Evolutionary conservation across 129 eudicot genomes (phyloP).

Genomic region (Helichrysum umbraculigerum): DNA sequence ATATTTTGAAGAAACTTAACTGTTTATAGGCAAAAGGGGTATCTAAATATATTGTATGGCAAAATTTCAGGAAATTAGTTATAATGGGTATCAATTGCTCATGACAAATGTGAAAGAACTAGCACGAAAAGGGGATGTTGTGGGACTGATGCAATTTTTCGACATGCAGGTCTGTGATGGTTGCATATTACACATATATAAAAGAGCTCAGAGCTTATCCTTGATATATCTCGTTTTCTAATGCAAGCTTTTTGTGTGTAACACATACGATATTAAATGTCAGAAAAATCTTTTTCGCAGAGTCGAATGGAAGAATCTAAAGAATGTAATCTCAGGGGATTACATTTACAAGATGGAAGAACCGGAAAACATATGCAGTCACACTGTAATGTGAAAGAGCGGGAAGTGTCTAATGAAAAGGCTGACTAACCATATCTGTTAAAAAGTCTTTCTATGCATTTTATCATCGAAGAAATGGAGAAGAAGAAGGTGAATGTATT

Average conservation of each 20-base stretch:
- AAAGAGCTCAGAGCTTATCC: not conserved
- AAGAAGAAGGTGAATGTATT: not conserved
- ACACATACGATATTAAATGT: not conserved
- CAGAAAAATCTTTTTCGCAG: not conserved
- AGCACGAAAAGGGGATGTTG: constrained; percentile 1
- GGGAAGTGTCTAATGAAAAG: too few species aligned
- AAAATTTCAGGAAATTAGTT: not conserved
- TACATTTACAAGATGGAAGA: too few species aligned
- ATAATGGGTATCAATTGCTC: not conserved
- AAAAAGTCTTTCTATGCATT: too few species aligned
- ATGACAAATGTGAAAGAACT: constrained; percentile 6
- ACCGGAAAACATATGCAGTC: too few species aligned
- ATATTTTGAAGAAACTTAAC: not conserved
- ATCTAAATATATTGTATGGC: not conserved
- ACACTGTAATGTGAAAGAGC: too few species aligned
- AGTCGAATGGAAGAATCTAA: too few species aligned
- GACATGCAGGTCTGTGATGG: not conserved
- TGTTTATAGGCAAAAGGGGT: not conserved
- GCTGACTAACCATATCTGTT: too few species aligned
- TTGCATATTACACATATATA: too few species aligned
- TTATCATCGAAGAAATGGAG: not conserved
- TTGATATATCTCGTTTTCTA: not conserved
- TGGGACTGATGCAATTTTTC: not conserved
- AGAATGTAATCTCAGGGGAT: too few species aligned
- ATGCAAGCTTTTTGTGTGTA: not conserved